These are phyloP conservation scores for Apiotrichum laibachii DNA, from an alignment of 1,284 basidiomycete species.

Conservation along the genomic window DNA sequence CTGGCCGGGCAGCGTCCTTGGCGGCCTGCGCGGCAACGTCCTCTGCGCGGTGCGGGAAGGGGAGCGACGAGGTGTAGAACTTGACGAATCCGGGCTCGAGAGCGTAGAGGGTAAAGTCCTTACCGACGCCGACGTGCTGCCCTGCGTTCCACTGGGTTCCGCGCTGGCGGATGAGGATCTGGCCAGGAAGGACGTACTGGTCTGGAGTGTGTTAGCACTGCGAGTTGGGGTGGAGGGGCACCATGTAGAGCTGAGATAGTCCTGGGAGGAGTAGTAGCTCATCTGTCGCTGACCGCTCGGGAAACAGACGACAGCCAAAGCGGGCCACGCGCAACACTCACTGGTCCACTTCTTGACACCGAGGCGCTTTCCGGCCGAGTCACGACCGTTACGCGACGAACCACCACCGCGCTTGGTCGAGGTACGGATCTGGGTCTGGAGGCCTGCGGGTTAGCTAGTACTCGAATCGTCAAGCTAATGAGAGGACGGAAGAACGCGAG, in stretches of 20 bases:
- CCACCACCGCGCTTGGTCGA: slow-evolving; percentile 94
- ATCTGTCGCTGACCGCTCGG: too few species aligned
- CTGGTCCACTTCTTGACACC: slow-evolving; percentile 94
- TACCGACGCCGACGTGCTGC: slow-evolving; percentile 84
- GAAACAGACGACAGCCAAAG: too few species aligned
- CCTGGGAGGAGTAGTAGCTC: too few species aligned
- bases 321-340: too few species aligned
- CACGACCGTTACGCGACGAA: slow-evolving; percentile 82
- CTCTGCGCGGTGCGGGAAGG: slow-evolving; percentile 51
- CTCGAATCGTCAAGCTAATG: too few species aligned
- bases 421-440: slow-evolving; percentile 65
- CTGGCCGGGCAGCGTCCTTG: slow-evolving; percentile 13
- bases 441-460: slow-evolving; percentile 17
- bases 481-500: background rate
- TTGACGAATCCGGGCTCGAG: slow-evolving; percentile 82
- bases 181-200: slow-evolving; percentile 82
- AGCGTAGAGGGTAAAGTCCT: slow-evolving; percentile 89
- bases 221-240: background rate
- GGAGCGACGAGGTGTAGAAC: slow-evolving; percentile 63
- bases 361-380: slow-evolving; percentile 82
- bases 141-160: slow-evolving; percentile 87
- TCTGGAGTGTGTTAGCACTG: slow-evolving; percentile 51
- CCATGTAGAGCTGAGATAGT: too few species aligned
- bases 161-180: slow-evolving; percentile 89
- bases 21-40: slow-evolving; percentile 17